phyloP scores from a whole-genome alignment of 495 filamentous ascomycete genomes.

The Aspergillus taichungensis region DNA sequence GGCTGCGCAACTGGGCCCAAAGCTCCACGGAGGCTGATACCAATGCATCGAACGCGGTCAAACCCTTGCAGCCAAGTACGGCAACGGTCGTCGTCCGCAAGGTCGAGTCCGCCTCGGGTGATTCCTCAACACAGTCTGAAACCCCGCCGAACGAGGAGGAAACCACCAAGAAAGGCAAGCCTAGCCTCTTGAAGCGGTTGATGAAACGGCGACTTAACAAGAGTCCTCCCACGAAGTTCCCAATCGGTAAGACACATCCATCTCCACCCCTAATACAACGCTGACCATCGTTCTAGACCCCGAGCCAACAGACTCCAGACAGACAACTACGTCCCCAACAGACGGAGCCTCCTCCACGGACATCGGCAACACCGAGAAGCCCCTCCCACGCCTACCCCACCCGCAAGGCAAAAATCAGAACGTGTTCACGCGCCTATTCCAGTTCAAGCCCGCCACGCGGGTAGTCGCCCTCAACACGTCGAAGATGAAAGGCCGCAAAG shows the following conservation, averaged over 20 bases:
- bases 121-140: background rate
- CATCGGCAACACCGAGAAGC: constrained; percentile 6
- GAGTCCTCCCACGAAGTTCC: constrained; percentile 1
- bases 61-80: constrained; percentile 17
- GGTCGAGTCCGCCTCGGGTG: constrained; percentile 3
- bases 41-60: constrained; percentile 9
- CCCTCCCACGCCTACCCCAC: constrained; percentile 7
- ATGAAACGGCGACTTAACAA: constrained; percentile 26
- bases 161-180: constrained; percentile 1
- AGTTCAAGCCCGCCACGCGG: constrained; percentile 72
- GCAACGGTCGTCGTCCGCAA: constrained; percentile 22
- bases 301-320: background rate
- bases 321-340: constrained; percentile 9
- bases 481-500: constrained; percentile 60
- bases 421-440: constrained; percentile 81
- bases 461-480: constrained; percentile 65
- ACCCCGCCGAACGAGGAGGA: constrained; percentile 6
- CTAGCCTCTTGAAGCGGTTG: constrained; percentile 22
- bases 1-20: constrained; percentile 55
- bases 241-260: constrained; percentile 17
- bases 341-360: constrained; percentile 13
- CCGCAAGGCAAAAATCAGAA: constrained; percentile 39
- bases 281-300: constrained; percentile 1
- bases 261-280: no score
- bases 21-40: constrained; percentile 18